Percentiles rank a stretch among this genome's conserved stretches.
These are phyloP conservation scores for Aspergillus sparsus DNA, from an alignment of 495 filamentous ascomycete genomes.

Conservation along the genomic window DNA sequence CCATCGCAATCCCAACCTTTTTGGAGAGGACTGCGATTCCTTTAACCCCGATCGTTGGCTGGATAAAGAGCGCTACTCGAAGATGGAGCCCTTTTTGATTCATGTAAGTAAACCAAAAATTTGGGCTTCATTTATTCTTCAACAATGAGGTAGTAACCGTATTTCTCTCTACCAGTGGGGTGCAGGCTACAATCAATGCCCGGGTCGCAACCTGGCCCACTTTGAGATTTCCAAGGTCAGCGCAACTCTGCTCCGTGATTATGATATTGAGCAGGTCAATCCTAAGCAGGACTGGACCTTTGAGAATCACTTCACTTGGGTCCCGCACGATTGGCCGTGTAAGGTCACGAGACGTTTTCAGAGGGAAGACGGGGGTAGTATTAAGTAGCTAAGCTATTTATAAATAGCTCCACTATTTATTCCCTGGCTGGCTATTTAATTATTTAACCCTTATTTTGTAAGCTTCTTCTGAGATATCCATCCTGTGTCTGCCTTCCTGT, in stretches of 20 bases:
- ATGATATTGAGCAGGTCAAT: constrained; percentile 42
- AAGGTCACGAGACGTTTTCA: constrained; percentile 1
- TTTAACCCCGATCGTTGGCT: constrained; percentile 45
- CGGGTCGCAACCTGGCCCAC: constrained; percentile 46
- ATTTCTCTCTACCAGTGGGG: constrained; percentile 37
- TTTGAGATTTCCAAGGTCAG: constrained; percentile 48
- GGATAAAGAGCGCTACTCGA: constrained; percentile 19
- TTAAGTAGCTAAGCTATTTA: too few species aligned
- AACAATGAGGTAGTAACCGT: not conserved
- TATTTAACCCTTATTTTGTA: too few species aligned
- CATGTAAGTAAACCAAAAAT: constrained; percentile 20
- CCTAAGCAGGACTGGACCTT: constrained; percentile 41
- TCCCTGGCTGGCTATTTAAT: too few species aligned
- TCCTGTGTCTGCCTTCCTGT: too few species aligned
- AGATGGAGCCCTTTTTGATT: constrained; percentile 40
- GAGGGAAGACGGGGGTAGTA: too few species aligned
- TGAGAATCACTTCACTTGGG: constrained; percentile 37
- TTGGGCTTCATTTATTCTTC: not conserved
- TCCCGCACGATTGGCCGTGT: constrained; percentile 44
- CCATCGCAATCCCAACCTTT: constrained; percentile 45
- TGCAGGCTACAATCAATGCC: constrained; percentile 45
- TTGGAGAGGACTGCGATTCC: constrained; percentile 43
- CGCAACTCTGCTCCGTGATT: constrained; percentile 44
- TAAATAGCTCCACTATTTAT: too few species aligned
- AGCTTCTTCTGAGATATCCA: too few species aligned